Conservation (phyloP, 163 green algal species). For the Chlorella variabilis region DNA sequence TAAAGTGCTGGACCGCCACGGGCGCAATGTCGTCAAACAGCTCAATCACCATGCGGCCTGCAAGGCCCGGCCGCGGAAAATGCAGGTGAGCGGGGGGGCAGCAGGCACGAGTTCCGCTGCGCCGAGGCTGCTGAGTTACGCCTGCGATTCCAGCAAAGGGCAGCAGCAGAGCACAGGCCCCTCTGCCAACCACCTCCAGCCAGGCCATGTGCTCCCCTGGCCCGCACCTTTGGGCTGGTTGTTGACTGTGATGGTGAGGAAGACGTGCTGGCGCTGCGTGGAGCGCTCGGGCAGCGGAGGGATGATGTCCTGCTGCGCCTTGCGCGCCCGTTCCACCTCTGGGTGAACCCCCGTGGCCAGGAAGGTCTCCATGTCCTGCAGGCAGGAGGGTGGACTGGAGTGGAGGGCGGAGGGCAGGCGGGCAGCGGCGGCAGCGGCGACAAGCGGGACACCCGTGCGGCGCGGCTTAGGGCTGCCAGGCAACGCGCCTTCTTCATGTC, state of each 20-base stretch:
- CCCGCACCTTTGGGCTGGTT: slow-evolving; percentile 49
- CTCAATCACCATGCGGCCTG: slow-evolving; percentile 70
- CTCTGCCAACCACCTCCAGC: too few relatives aligned
- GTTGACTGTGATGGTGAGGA: slow-evolving; percentile 59
- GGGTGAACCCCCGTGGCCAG: slow-evolving; percentile 62
- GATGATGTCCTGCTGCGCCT: slow-evolving; percentile 31
- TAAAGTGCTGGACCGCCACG: slow-evolving; percentile 51
- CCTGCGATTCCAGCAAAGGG: too few relatives aligned
- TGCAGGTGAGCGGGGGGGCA: too few relatives aligned
- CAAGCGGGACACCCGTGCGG: neutral
- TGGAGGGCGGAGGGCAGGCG: neutral
- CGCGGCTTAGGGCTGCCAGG: too few relatives aligned
- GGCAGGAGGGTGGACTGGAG: neutral
- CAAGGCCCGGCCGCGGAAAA: neutral
- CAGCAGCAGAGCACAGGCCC: too few relatives aligned
- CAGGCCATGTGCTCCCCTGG: too few relatives aligned
- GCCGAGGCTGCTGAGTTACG: too few relatives aligned
- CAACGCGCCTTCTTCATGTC: slow-evolving; percentile 34
- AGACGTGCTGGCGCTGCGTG: slow-evolving; percentile 52
- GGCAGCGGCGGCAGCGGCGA: neutral
- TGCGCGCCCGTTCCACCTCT: slow-evolving; percentile 46
- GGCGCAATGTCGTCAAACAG: slow-evolving; percentile 71
- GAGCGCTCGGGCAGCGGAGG: slow-evolving; percentile 55
- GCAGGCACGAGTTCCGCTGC: too few relatives aligned
- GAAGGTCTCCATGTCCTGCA: slow-evolving; percentile 57